Base-by-base conservation (phyloP, 148 eudicot species). In the Amaranthus hypochondriacus region DNA sequence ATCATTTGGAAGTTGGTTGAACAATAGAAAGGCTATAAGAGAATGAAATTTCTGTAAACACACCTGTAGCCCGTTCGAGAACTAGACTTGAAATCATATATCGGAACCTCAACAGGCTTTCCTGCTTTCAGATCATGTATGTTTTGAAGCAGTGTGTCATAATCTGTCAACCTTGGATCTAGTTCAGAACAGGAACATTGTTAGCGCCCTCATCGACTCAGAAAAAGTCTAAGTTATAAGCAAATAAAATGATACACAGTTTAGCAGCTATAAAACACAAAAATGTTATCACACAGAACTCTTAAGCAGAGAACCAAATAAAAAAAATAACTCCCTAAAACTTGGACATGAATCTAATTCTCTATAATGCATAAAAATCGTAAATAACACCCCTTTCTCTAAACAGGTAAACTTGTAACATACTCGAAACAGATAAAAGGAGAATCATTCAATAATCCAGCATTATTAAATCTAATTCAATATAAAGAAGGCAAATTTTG, bases 161-260 rank as follows among this genome's bases (percentile, higher is more conserved):
- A 96, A 86, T 96, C 99, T 18, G 99, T 92, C 86, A 96, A 75
- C 71, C 97, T 90, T 58, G 99, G 99, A 77, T 96, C 99, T 96
- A 90, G 79, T 80, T 68, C 75, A 74, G 70, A 76, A 78, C 56
- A 78, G 61, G 51, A 46, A 28, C 64, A 28, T 54, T 50, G 57
- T 84, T 56, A 82, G 77, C 42, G 44, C 50, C 42, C 12, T 75
- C 49, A 75, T 58, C 65, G 42, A 65, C 65, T 21, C 57, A 48
- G 64, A 56, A 8, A 62, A 42, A 56, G 3, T 62, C 18, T 5
- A 67, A 10, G 55, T 7, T 46, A 65, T 57, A 54, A 44, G 39
- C 56, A 55, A 63, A 52, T 14, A 50, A 9, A 52, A 48, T 12
- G 7, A 5, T 13, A 1, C 6, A 64, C 21, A 64, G 1, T 46